Conservation (phyloP, 164 flowering plant species). For the Vitis riparia region DNA sequence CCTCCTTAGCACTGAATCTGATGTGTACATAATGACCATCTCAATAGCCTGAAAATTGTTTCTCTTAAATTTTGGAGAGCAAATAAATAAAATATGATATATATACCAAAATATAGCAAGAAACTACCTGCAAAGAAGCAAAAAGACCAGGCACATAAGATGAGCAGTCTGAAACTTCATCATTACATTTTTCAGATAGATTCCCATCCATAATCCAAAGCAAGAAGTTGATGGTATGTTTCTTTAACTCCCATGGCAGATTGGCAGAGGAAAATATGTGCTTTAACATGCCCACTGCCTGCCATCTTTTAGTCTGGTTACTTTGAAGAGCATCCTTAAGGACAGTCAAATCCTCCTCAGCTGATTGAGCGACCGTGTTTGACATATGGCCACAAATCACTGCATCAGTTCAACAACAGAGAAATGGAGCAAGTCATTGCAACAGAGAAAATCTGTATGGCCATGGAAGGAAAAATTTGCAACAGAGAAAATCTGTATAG, state of each 20-base stretch:
- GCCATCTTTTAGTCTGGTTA: constrained; percentile 66
- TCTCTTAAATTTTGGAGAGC: constrained; percentile 6
- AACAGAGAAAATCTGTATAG: background rate
- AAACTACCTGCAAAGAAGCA: constrained; percentile 69
- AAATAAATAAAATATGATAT: background rate
- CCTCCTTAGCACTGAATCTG: constrained; percentile 54
- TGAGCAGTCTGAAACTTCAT: constrained; percentile 42
- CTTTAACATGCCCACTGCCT: constrained; percentile 70
- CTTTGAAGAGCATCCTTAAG: constrained; percentile 49
- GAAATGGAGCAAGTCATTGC: background rate
- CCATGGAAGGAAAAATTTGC: background rate
- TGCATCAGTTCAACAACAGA: constrained; percentile 27
- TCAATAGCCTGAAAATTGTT: constrained; percentile 59
- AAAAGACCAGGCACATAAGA: constrained; percentile 47
- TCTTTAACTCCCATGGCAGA: constrained; percentile 69
- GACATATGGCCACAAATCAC: constrained; percentile 80
- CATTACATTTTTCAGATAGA: constrained; percentile 12
- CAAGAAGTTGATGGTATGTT: constrained; percentile 58
- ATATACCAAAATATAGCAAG: constrained; percentile 1
- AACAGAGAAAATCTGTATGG: background rate
- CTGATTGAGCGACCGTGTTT: constrained; percentile 52
- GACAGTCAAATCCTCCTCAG: constrained; percentile 43
- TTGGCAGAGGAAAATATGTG: constrained; percentile 40
- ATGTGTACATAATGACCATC: constrained; percentile 59
- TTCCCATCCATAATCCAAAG: constrained; percentile 48